Evolutionary conservation across 805 yeast species (phyloP).

Genomic region (Pichia heedii): DNA sequence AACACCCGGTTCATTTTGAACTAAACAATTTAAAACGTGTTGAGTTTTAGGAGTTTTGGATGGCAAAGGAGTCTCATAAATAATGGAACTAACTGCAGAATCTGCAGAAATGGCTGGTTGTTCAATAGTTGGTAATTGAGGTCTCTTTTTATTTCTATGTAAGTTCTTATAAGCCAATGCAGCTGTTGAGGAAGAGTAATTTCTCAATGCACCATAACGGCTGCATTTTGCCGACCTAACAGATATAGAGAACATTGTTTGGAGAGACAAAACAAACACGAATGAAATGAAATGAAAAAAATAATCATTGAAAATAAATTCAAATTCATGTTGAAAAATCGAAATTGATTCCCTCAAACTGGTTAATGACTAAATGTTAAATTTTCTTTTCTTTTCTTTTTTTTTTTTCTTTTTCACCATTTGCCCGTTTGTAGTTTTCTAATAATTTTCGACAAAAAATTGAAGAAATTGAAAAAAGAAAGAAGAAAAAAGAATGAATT

Average conservation of each 20-base stretch:
- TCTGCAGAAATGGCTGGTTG: slow-evolving; percentile 95
- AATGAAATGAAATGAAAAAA: not conserved
- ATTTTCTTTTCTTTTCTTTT: too few relatives aligned
- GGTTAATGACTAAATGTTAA: too few relatives aligned
- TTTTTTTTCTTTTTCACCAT: too few relatives aligned
- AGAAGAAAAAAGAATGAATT: slow-evolving; percentile 20
- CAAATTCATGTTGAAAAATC: too few relatives aligned
- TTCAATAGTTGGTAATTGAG: slow-evolving; percentile 87
- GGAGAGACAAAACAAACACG: not conserved
- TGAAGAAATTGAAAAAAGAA: too few relatives aligned
- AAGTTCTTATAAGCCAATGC: slow-evolving; percentile 91
- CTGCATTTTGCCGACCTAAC: slow-evolving; percentile 5
- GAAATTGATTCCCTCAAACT: too few relatives aligned
- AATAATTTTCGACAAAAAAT: not conserved
- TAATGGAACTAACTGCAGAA: slow-evolving; percentile 90
- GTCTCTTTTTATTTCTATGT: slow-evolving; percentile 78
- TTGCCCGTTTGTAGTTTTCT: too few relatives aligned
- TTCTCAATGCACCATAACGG: slow-evolving; percentile 4
- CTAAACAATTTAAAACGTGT: slow-evolving; percentile 93
- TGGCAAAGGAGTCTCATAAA: slow-evolving; percentile 80
- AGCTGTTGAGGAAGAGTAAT: slow-evolving; percentile 64
- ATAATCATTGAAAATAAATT: not conserved
- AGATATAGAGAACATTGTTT: slow-evolving; percentile 4
- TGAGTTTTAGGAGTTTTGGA: slow-evolving; percentile 57
- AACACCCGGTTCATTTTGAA: slow-evolving; percentile 98